A percentile compares a stretch with the other conserved stretches of the same genome.
Conservation (phyloP, 495 filamentous ascomycete species). For the Terfezia boudieri region DNA sequence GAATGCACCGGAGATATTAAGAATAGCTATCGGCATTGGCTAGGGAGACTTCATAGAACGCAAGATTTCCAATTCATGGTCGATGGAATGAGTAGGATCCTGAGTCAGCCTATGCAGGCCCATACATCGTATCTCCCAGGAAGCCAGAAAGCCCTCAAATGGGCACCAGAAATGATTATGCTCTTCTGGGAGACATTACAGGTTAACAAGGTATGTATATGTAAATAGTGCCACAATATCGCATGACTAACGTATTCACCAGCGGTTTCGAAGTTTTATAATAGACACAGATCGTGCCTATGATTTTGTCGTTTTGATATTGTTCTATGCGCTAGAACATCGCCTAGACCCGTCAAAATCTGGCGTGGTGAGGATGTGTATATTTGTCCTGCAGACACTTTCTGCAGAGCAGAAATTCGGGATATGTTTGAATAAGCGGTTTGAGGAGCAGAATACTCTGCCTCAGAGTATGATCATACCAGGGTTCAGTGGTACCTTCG, state of each 20-base stretch:
- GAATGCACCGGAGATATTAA: slow-evolving; percentile 39
- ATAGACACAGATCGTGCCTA: slow-evolving; percentile 85
- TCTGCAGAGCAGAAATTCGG: slow-evolving; percentile 87
- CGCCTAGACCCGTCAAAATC: slow-evolving; percentile 70
- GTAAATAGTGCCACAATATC: background rate
- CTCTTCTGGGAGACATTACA: slow-evolving; percentile 95
- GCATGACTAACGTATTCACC: slow-evolving; percentile 1
- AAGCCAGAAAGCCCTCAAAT: slow-evolving; percentile 56
- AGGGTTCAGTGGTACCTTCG: slow-evolving; percentile 77
- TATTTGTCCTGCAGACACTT: slow-evolving; percentile 85
- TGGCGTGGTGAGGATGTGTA: slow-evolving; percentile 85
- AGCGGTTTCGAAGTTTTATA: slow-evolving; percentile 81
- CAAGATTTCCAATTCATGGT: slow-evolving; percentile 97
- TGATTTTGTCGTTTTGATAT: slow-evolving; percentile 73
- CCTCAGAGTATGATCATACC: slow-evolving; percentile 57
- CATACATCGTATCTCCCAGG: slow-evolving; percentile 77
- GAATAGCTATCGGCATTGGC: slow-evolving; percentile 83
- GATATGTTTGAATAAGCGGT: slow-evolving; percentile 66
- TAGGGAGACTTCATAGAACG: slow-evolving; percentile 73
- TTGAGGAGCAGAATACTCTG: slow-evolving; percentile 73
- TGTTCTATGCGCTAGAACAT: slow-evolving; percentile 84
- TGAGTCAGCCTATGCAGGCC: slow-evolving; percentile 81
- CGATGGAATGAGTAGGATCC: slow-evolving; percentile 80
- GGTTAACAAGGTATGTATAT: slow-evolving; percentile 49
- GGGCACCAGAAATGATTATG: slow-evolving; percentile 90